These are phyloP conservation scores for Trichoderma simmonsii DNA, from an alignment of 2,329 filamentous ascomycete species.

Conservation along the genomic window DNA sequence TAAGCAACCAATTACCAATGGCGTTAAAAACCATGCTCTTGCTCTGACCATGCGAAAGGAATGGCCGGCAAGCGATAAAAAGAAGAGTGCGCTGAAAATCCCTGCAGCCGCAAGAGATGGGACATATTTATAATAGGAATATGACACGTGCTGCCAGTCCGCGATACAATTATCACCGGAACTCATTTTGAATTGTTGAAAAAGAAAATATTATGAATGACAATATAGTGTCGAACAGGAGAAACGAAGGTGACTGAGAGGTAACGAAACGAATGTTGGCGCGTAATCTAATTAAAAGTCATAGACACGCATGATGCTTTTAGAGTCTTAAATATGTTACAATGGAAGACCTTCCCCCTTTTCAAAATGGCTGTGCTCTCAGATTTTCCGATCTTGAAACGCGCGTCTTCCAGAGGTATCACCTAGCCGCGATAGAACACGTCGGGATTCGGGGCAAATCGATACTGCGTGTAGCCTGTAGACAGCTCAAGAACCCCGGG, in stretches of 20 bases:
- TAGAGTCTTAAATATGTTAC: not conserved
- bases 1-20: not conserved
- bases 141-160: not conserved
- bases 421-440: not conserved
- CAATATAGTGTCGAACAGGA: not conserved
- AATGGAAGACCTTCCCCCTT: not conserved
- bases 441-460: not conserved
- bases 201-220: not conserved
- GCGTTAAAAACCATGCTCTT: not conserved
- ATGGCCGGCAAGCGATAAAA: not conserved
- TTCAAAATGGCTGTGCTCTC: not conserved
- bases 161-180: not conserved
- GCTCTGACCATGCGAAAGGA: not conserved
- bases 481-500: not conserved
- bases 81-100: not conserved
- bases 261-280: not conserved
- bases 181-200: not conserved
- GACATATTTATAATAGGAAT: not conserved
- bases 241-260: not conserved
- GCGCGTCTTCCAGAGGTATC: not conserved
- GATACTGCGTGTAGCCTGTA: not conserved
- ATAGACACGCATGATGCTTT: not conserved
- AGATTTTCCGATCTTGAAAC: not conserved
- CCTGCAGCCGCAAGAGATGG: not conserved
- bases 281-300: not conserved